A percentile compares a stretch with the other conserved stretches of the same genome.
Evolutionary conservation across 1,139 yeast genomes (phyloP).

Genomic region (Schwanniomyces etchellsii): DNA sequence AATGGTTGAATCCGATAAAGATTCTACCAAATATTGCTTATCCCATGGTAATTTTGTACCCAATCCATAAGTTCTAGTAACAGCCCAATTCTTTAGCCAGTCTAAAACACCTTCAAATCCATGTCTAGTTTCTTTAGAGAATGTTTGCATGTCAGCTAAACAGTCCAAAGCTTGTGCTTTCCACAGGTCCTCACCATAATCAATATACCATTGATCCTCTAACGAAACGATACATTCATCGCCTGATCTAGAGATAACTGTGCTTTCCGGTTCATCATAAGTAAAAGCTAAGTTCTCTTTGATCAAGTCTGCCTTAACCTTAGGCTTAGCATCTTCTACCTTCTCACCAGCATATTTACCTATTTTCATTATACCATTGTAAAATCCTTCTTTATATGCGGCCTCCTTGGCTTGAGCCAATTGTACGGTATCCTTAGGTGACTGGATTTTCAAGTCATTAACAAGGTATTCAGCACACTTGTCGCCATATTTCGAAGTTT

Average conservation of each 20-base stretch:
- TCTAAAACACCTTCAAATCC: slow-evolving; percentile 93
- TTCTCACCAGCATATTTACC: slow-evolving; percentile 87
- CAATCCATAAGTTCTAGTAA: slow-evolving; percentile 92
- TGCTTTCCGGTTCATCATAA: slow-evolving; percentile 90
- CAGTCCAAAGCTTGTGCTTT: slow-evolving; percentile 80
- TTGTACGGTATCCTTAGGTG: slow-evolving; percentile 87
- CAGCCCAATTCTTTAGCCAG: slow-evolving; percentile 99
- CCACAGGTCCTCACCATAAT: slow-evolving; percentile 96
- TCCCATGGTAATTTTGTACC: slow-evolving; percentile 99
- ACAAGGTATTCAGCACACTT: slow-evolving; percentile 82
- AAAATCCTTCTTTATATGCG: slow-evolving; percentile 95
- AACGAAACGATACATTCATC: slow-evolving; percentile 95
- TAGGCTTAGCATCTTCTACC: slow-evolving; percentile 87
- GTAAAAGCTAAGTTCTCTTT: slow-evolving; percentile 77
- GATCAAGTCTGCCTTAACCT: slow-evolving; percentile 77
- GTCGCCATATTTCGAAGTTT: slow-evolving; percentile 84
- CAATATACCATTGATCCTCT: slow-evolving; percentile 98
- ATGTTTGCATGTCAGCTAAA: slow-evolving; percentile 71
- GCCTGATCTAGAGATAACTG: slow-evolving; percentile 90
- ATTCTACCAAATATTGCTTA: slow-evolving; percentile 85
- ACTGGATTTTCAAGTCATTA: slow-evolving; percentile 82
- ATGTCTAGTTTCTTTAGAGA: slow-evolving; percentile 77
- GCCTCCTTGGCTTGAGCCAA: slow-evolving; percentile 90
- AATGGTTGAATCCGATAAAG: slow-evolving; percentile 91
- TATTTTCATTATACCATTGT: slow-evolving; percentile 73